Evolutionary conservation across 495 filamentous ascomycete genomes (phyloP), one percentile per base, ranked within the genome.

Genomic region (Penicillium cinerascens): DNA sequence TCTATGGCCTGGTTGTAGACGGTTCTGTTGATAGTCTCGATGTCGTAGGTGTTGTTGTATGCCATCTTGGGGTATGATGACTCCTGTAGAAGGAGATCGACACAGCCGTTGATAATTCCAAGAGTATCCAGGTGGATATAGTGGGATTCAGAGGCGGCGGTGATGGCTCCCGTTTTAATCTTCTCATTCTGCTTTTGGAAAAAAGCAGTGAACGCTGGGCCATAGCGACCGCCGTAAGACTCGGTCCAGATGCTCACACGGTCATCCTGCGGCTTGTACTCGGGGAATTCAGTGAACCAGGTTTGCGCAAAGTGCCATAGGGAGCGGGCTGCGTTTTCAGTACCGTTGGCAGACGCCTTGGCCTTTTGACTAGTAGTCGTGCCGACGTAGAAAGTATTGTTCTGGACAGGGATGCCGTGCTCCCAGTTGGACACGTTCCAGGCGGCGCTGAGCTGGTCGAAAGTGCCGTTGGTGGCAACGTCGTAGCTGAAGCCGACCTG

Each of bases 21-120:
- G 29, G 69, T 79, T 25, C 78, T 63, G 57, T 82, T 86, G 59
- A 89, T 79, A 0, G 83, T 74, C 49, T 82, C 61, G 23, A 92
- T 79, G 8, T 82, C 83, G 58, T 91, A 95, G 4, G 87, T 87
- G 59, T 93, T 95, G 67, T 85, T 83, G 42, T 82, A 76, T 13
- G 85, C 85, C 66, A 89, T 84, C 15, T 76, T 64, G 2, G 86
- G 80, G 58, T 91, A 92, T 42, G 71, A 80, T 1, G 82, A 79
- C 10, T 72, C 77, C 69, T 92, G 87, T 8, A 84, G 77, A n/a
- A 83, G 61, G 43, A 83, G 77, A 66, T 95, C 89, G 43, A 92
- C 75, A 54, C 89, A 91, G 35, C 87, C 88, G 63, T 92, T 91
- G 43, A 89, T 72, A 36, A 80, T 75, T 0, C 74, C 67, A 10